Conservation (phyloP, 495 filamentous ascomycete genomes). For the Glutinoglossum americanum region DNA sequence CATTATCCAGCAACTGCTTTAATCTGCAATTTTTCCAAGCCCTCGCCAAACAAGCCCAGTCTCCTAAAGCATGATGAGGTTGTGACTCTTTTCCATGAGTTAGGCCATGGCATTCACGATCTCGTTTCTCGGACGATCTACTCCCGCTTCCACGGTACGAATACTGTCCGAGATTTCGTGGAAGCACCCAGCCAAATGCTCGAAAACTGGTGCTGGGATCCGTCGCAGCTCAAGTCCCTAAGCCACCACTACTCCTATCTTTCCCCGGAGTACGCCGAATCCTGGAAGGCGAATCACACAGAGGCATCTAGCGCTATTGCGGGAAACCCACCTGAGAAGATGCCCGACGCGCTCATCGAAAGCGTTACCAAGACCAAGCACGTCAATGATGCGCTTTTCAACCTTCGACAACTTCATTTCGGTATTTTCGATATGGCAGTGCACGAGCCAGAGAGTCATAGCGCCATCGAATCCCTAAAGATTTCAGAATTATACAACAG, state of each 20-base stretch:
- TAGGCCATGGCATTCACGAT: constrained; percentile 58
- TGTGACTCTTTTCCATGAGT: constrained; percentile 51
- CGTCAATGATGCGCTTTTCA: constrained; percentile 47
- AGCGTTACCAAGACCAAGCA: constrained; percentile 44
- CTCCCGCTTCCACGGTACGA: constrained; percentile 55
- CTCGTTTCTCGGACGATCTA: constrained; percentile 41
- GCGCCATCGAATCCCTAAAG: constrained; percentile 15
- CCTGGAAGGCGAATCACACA: constrained; percentile 28
- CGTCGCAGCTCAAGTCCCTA: constrained; percentile 40
- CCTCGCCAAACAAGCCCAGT: constrained; percentile 44
- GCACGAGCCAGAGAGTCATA: constrained; percentile 19
- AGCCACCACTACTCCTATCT: constrained; percentile 44
- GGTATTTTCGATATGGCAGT: constrained; percentile 39
- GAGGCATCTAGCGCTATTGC: constrained; percentile 11
- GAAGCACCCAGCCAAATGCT: constrained; percentile 55
- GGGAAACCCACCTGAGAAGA: constrained; percentile 23
- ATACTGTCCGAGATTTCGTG: constrained; percentile 49
- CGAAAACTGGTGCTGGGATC: constrained; percentile 61
- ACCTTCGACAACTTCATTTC: constrained; percentile 45
- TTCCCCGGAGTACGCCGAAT: constrained; percentile 32
- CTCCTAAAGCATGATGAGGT: constrained; percentile 53
- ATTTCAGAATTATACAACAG: constrained; percentile 19
- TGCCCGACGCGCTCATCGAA: constrained; percentile 39
- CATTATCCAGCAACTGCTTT: constrained; percentile 48
- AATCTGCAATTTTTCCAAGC: constrained; percentile 53